These are phyloP conservation scores for Rhazya stricta DNA, from an alignment of 257 asterid species.

Conservation along the genomic window DNA sequence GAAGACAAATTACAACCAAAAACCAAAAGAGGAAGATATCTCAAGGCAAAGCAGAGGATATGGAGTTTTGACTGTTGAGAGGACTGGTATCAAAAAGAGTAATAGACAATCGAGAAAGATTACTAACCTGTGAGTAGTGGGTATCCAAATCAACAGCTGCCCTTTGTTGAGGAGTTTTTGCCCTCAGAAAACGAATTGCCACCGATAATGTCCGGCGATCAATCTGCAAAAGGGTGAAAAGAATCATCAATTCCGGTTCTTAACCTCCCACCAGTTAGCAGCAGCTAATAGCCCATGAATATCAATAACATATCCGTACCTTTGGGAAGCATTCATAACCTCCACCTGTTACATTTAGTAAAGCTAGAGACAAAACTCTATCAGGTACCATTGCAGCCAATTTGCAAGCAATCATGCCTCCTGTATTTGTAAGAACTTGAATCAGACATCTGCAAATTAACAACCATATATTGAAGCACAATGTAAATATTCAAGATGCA, in stretches of 20 bases:
- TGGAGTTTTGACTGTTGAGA: too few species aligned
- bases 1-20: neutral
- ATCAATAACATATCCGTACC: conserved; percentile 30
- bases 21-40: too few species aligned
- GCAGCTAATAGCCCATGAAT: neutral
- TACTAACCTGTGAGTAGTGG: conserved; percentile 73
- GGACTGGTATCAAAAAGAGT: too few species aligned
- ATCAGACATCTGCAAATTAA: conserved; percentile 1
- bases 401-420: conserved; percentile 95
- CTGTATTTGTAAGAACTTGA: conserved; percentile 35
- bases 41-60: too few species aligned
- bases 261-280: too few species aligned
- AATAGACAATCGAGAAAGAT: neutral
- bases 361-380: conserved; percentile 76
- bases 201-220: conserved; percentile 71
- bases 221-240: conserved; percentile 41
- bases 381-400: conserved; percentile 83
- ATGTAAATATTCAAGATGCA: neutral
- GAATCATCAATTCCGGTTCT: neutral
- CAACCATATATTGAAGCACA: neutral
- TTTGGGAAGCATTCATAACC: conserved; percentile 93
- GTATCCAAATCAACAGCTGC: conserved; percentile 99
- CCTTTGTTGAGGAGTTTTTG: conserved; percentile 95
- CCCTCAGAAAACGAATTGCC: conserved; percentile 82
- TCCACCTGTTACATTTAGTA: conserved; percentile 95